Percentiles rank a stretch among this genome's conserved stretches.
Conservation (phyloP, 1,284 basidiomycete genomes). For the Rhodofomes roseus region DNA sequence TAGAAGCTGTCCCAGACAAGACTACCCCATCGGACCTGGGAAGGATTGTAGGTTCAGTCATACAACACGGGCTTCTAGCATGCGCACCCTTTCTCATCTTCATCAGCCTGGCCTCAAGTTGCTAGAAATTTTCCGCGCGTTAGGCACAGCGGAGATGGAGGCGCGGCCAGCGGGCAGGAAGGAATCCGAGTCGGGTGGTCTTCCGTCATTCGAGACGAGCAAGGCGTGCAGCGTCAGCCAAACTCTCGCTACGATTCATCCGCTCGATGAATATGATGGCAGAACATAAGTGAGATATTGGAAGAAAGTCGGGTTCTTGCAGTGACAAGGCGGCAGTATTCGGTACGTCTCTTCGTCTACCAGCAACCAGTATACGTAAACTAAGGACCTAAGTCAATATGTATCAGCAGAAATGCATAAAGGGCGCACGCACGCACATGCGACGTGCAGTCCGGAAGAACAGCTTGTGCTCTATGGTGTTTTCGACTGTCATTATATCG, state of each 20-base stretch:
- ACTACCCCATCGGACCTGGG: conserved; percentile 7
- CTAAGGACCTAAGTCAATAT: no score
- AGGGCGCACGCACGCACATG: no score
- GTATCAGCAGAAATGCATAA: no score
- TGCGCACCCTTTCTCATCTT: not conserved
- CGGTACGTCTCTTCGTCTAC: no score
- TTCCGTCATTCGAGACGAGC: conserved; percentile 10
- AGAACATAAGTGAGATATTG: conserved; percentile 15
- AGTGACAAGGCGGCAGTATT: not conserved
- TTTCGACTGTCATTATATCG: no score
- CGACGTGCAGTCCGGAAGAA: no score
- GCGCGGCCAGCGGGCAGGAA: not conserved
- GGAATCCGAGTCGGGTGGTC: conserved; percentile 10
- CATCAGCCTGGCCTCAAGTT: conserved; percentile 6
- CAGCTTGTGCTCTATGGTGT: no score
- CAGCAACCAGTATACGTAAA: no score
- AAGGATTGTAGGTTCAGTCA: conserved; percentile 8
- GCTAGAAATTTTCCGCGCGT: conserved; percentile 5
- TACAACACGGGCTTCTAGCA: not conserved
- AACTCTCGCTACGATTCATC: conserved; percentile 5
- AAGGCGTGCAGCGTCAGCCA: conserved; percentile 7
- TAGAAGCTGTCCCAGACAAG: conserved; percentile 5
- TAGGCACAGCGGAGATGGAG: not conserved
- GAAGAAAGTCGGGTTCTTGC: conserved; percentile 9
- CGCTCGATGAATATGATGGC: conserved; percentile 9